Percentiles rank a stretch among this genome's conserved stretches.
phyloP scores from a whole-genome alignment of 768 basidiomycete genomes.

The Amanita pallidorosea region DNA sequence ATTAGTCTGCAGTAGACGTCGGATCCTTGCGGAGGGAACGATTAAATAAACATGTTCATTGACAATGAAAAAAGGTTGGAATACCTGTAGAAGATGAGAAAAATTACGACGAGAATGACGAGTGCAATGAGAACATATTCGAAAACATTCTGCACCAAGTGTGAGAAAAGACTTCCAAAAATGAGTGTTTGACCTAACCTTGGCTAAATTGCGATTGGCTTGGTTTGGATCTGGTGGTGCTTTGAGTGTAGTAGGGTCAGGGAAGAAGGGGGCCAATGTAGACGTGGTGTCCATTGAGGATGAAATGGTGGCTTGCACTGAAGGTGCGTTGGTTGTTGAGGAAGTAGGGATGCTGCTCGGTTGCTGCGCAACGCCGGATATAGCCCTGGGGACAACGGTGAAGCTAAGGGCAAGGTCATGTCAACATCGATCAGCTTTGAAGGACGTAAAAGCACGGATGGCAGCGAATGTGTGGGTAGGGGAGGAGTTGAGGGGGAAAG shows the following conservation, averaged over 20 bases:
- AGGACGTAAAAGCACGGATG: neutral
- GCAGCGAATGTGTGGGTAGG: neutral
- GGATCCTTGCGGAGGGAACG: neutral
- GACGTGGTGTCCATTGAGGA: neutral
- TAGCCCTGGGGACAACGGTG: neutral
- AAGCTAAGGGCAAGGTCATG: neutral
- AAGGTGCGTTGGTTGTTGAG: neutral
- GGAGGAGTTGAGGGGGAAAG: neutral
- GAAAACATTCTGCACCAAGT: neutral
- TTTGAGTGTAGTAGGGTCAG: constrained; percentile 13
- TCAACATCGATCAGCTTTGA: neutral
- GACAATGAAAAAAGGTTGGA: neutral
- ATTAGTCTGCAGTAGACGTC: neutral
- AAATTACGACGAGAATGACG: neutral
- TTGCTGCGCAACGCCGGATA: neutral
- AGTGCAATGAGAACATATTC: neutral
- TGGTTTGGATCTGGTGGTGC: neutral
- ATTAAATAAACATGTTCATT: neutral
- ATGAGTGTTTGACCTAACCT: constrained; percentile 10
- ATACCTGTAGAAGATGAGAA: neutral
- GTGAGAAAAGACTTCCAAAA: neutral
- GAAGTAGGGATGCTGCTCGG: neutral
- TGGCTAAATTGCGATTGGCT: constrained; percentile 11
- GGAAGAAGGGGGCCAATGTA: constrained; percentile 14
- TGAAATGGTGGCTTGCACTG: neutral